phyloP scores from a whole-genome alignment of 148 eudicot species.

The Rhododendron vialii region DNA sequence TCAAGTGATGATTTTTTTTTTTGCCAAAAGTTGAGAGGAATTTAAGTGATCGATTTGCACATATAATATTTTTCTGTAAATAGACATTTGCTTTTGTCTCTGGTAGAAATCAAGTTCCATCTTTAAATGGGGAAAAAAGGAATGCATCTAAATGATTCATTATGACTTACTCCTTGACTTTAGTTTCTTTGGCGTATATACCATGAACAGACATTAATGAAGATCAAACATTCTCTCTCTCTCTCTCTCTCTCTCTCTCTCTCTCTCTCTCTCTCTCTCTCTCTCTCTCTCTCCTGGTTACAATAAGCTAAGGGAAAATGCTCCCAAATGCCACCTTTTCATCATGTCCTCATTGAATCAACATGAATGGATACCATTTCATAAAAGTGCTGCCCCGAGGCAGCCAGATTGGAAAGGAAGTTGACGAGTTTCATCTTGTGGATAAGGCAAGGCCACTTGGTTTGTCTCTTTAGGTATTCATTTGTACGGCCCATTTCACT shows the following conservation, averaged over 20 bases:
- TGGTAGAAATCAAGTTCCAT: too few relatives aligned
- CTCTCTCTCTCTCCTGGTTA: not conserved
- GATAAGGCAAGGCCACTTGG: not conserved
- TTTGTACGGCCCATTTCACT: not conserved
- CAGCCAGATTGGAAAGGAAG: not conserved
- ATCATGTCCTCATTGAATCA: constrained; percentile 11
- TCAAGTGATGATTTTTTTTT: not conserved
- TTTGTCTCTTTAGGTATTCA: not conserved
- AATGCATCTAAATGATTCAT: not conserved
- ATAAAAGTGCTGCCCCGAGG: constrained; percentile 1
- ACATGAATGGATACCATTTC: constrained; percentile 5
- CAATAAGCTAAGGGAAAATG: not conserved
- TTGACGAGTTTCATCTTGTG: not conserved
- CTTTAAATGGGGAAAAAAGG: not conserved
- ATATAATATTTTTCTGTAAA: too few relatives aligned
- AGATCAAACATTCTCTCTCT: not conserved
- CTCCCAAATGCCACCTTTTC: constrained; percentile 13
- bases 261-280: too few relatives aligned
- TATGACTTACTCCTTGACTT: not conserved
- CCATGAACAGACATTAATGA: not conserved
- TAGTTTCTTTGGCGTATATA: not conserved
- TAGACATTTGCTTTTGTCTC: not conserved
- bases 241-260: too few relatives aligned
- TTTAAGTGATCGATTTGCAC: not conserved
- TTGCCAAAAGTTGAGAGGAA: too few relatives aligned